These are phyloP conservation scores for Lactuca sativa DNA, from an alignment of 129 eudicot species.

Conservation along the genomic window DNA sequence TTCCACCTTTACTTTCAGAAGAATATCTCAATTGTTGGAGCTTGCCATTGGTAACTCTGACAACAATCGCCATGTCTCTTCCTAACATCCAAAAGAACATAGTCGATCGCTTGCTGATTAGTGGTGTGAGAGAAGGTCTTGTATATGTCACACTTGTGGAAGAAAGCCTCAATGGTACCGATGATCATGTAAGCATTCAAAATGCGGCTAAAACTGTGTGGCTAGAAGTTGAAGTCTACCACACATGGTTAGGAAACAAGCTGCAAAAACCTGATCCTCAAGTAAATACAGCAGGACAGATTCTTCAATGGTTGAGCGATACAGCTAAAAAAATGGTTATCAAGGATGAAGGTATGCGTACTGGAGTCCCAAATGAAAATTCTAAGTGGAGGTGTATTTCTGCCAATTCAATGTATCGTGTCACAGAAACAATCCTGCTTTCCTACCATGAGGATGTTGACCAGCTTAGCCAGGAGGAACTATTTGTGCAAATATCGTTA, in stretches of 20 bases:
- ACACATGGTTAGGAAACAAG: conserved; percentile 40
- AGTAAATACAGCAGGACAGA: conserved; percentile 5
- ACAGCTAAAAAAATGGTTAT: conserved; percentile 13
- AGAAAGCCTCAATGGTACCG: neutral
- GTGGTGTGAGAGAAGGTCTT: too few relatives aligned
- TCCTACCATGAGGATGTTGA: neutral
- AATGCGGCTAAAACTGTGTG: conserved; percentile 34
- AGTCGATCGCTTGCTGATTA: too few relatives aligned
- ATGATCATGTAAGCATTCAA: conserved; percentile 9
- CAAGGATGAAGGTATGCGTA: neutral
- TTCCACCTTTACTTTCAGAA: too few relatives aligned
- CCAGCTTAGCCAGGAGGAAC: neutral
- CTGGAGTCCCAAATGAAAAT: neutral
- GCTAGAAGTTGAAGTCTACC: conserved; percentile 29
- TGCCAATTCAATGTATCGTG: conserved; percentile 46
- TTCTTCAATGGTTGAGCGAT: neutral
- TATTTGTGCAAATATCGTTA: conserved; percentile 22
- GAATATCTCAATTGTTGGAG: too few relatives aligned
- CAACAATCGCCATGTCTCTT: too few relatives aligned
- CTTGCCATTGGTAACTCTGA: too few relatives aligned
- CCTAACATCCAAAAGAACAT: too few relatives aligned
- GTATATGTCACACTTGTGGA: too few relatives aligned
- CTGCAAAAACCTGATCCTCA: conserved; percentile 5
- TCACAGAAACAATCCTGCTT: conserved; percentile 24
- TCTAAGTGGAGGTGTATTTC: conserved; percentile 25